Evolutionary conservation across 2,329 filamentous ascomycete species (phyloP).

Genomic region (Verticillium klebahnii): DNA sequence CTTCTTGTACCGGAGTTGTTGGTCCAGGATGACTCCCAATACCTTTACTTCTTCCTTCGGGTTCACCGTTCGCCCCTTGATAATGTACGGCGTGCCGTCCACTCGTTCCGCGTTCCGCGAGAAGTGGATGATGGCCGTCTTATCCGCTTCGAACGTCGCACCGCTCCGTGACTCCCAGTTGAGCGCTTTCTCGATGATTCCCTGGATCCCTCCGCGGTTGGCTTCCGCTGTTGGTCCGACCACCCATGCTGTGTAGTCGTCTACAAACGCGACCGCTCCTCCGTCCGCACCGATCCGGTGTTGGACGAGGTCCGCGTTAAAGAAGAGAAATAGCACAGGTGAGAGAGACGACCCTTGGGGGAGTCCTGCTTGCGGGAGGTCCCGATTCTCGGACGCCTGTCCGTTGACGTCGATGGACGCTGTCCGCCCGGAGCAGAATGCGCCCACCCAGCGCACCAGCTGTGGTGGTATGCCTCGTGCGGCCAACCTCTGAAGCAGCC

Average conservation of each 20-base stretch:
- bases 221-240: background rate
- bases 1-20: slow-evolving; percentile 7
- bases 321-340: slow-evolving; percentile 29
- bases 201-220: slow-evolving; percentile 14
- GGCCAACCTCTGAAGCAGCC: slow-evolving; percentile 16
- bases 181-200: slow-evolving; percentile 15
- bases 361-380: slow-evolving; percentile 18
- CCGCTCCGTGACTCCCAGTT: slow-evolving; percentile 18
- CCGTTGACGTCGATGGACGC: slow-evolving; percentile 18
- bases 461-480: slow-evolving; percentile 16
- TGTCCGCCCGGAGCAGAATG: slow-evolving; percentile 19
- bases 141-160: slow-evolving; percentile 19
- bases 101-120: background rate
- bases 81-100: background rate
- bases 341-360: slow-evolving; percentile 28
- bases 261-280: slow-evolving; percentile 16
- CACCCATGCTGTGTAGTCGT: background rate
- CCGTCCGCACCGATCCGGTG: slow-evolving; percentile 15
- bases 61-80: background rate
- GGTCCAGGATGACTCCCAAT: slow-evolving; percentile 17
- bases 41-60: slow-evolving; percentile 7
- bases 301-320: slow-evolving; percentile 20
- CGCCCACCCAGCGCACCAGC: slow-evolving; percentile 14
- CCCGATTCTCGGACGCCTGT: slow-evolving; percentile 10
- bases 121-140: slow-evolving; percentile 16